Percentiles rank a stretch among this genome's conserved stretches.
These are phyloP conservation scores for Phialemonium atrogriseum DNA, from an alignment of 2,329 filamentous ascomycete genomes.

Conservation along the genomic window DNA sequence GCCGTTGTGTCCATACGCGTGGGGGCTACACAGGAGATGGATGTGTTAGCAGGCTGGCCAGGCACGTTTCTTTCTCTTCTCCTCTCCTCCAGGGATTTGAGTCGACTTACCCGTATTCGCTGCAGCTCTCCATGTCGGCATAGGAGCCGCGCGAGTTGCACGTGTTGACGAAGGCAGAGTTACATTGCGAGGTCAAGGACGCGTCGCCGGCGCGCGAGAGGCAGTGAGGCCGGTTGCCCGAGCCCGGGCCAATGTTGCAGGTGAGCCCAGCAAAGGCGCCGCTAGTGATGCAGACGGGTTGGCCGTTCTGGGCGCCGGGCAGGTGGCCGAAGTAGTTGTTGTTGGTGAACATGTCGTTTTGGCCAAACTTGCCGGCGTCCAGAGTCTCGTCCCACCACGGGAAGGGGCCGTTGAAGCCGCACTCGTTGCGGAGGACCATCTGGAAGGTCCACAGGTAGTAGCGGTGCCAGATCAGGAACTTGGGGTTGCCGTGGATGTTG, in stretches of 20 bases:
- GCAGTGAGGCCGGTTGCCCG: conserved; percentile 18
- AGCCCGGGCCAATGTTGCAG: conserved; percentile 22
- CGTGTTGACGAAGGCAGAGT: conserved; percentile 19
- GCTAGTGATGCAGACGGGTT: conserved; percentile 22
- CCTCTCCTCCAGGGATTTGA: too few species aligned
- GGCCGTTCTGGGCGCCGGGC: conserved; percentile 15
- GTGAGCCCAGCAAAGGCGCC: conserved; percentile 20
- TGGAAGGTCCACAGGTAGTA: conserved; percentile 28
- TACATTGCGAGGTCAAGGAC: conserved; percentile 20
- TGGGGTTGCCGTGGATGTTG: conserved; percentile 21
- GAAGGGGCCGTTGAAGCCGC: conserved; percentile 24
- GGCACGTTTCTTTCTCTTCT: too few species aligned
- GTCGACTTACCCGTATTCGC: conserved; percentile 25
- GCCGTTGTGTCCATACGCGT: conserved; percentile 27
- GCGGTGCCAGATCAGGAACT: conserved; percentile 32
- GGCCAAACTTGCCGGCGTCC: conserved; percentile 21
- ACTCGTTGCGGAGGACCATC: conserved; percentile 27
- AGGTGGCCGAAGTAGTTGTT: conserved; percentile 19
- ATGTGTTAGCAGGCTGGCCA: too few species aligned
- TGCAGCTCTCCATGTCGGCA: conserved; percentile 21
- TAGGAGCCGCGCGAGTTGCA: conserved; percentile 21
- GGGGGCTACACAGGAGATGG: conserved; percentile 14
- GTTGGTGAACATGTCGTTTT: conserved; percentile 20
- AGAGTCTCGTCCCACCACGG: conserved; percentile 32
- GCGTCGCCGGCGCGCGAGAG: conserved; percentile 24